Percentiles rank a stretch among this genome's conserved stretches.
Conservation (phyloP, 2,329 filamentous ascomycete species). For the Fusarium sp. region DNA sequence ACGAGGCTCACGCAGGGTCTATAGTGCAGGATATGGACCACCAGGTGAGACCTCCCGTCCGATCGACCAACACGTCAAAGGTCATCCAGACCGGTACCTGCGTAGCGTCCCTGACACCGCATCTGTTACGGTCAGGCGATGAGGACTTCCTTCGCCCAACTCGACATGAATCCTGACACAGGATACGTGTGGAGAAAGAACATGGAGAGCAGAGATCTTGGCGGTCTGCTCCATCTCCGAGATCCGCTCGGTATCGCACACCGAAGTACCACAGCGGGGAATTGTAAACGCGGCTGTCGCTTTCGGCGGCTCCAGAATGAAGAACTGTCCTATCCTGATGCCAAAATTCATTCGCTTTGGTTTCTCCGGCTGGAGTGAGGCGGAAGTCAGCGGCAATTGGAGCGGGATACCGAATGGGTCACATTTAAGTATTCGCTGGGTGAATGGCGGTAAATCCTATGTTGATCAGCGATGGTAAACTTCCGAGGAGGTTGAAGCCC, state of each 20-base stretch:
- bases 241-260: conserved; percentile 23
- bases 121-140: conserved; percentile 27
- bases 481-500: conserved; percentile 14
- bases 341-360: conserved; percentile 7
- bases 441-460: conserved; percentile 1
- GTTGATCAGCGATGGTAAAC: conserved; percentile 10
- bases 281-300: conserved; percentile 33
- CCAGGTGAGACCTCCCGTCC: conserved; percentile 22
- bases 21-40: conserved; percentile 22
- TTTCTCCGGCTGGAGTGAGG: conserved; percentile 12
- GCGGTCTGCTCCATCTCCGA: conserved; percentile 26
- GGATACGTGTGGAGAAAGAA: conserved; percentile 10
- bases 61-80: conserved; percentile 9
- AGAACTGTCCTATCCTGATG: conserved; percentile 11
- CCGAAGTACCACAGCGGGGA: conserved; percentile 9
- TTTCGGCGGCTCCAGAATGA: conserved; percentile 39
- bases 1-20: conserved; percentile 24
- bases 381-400: conserved; percentile 4
- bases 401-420: conserved; percentile 7
- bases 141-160: conserved; percentile 9
- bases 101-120: conserved; percentile 42
- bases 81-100: conserved; percentile 40
- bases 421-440: conserved; percentile 15
- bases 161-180: neutral
- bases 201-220: conserved; percentile 14